phyloP scores from a whole-genome alignment of 495 filamentous ascomycete species.

The Aspergillus homomorphus region DNA sequence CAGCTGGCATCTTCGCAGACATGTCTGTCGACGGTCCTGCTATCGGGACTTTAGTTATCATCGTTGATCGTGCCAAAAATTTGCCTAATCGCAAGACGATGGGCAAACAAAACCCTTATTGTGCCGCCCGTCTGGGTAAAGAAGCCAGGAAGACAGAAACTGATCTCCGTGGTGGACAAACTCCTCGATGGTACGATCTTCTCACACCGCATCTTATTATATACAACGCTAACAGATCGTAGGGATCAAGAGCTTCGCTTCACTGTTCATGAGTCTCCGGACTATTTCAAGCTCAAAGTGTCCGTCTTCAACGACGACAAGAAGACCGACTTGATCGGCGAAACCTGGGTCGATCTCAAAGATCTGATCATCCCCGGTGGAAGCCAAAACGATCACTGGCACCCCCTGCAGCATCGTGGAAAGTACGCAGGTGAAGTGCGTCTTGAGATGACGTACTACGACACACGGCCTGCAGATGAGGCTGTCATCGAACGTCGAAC shows the following conservation, averaged over 20 bases:
- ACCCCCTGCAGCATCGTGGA: conserved; percentile 76
- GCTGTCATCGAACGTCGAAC: conserved; percentile 54
- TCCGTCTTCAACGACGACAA: conserved; percentile 98
- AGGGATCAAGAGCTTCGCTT: conserved; percentile 99
- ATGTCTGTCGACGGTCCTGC: conserved; percentile 92
- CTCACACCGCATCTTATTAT: background rate
- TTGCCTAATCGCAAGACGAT: conserved; percentile 93
- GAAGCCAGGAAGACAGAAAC: conserved; percentile 97
- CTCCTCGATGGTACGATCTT: conserved; percentile 78
- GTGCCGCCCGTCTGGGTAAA: conserved; percentile 88
- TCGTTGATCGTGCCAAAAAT: conserved; percentile 93
- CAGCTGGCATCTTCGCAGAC: conserved; percentile 93
- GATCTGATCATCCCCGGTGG: conserved; percentile 80
- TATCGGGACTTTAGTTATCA: conserved; percentile 87
- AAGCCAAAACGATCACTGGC: conserved; percentile 91
- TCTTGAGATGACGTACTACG: conserved; percentile 95
- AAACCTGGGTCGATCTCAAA: conserved; percentile 80
- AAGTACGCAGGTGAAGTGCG: conserved; percentile 95
- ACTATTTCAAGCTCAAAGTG: conserved; percentile 91
- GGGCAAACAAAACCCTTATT: conserved; percentile 98
- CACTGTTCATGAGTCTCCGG: conserved; percentile 90
- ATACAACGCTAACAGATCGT: conserved; percentile 21
- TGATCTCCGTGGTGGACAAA: conserved; percentile 91
- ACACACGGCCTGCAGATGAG: conserved; percentile 76
- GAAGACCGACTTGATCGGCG: conserved; percentile 91